These are phyloP conservation scores for Paramecium tetraurelia DNA, from an alignment of 73 alveolate species.

Conservation along the genomic window DNA sequence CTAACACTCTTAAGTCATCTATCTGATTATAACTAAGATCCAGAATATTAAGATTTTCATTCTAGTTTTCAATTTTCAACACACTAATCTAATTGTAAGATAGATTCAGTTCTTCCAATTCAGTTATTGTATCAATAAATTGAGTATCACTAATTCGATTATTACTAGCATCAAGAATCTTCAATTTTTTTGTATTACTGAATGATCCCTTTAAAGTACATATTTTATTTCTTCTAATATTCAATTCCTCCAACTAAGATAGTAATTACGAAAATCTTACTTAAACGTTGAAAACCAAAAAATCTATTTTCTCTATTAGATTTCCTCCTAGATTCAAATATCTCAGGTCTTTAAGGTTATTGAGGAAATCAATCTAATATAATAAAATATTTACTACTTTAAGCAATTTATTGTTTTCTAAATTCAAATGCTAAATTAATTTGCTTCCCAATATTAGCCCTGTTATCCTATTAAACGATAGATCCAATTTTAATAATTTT, in stretches of 20 bases:
- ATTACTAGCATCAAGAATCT: neutral
- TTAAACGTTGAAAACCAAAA: neutral
- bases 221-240: neutral
- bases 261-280: neutral
- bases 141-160: neutral
- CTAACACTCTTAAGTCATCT: neutral
- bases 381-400: neutral
- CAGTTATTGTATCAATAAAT: neutral
- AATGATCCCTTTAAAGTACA: neutral
- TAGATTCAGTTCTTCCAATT: neutral
- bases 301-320: neutral
- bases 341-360: neutral
- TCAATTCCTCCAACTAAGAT: neutral
- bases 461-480: neutral
- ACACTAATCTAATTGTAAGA: neutral
- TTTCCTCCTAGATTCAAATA: neutral
- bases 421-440: neutral
- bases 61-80: neutral
- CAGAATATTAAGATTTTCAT: neutral
- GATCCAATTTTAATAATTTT: neutral
- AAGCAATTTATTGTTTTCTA: neutral
- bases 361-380: conserved; percentile 13
- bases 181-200: neutral
- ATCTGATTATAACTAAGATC: neutral
- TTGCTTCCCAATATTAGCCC: neutral